Percentiles rank a stretch among this genome's conserved stretches.
phyloP scores from a whole-genome alignment of 345 rosid species.

The Arabidopsis suecica region DNA sequence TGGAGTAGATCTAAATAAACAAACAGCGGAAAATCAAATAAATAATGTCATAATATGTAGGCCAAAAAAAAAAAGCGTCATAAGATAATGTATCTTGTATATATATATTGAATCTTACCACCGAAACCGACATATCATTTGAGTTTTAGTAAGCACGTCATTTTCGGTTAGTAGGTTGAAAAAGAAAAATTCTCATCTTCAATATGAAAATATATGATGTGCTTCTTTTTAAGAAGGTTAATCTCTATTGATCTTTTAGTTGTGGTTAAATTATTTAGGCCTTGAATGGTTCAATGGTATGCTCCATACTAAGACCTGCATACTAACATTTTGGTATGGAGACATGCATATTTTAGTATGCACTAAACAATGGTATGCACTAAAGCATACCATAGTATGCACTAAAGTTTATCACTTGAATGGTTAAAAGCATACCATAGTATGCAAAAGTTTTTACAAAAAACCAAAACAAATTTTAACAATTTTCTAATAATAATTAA shows the following conservation, averaged over 20 bases:
- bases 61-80: background rate
- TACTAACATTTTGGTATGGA: no score
- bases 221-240: background rate
- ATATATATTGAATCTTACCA: constrained; percentile 8
- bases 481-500: no score
- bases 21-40: background rate
- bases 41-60: background rate
- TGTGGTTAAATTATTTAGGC: background rate
- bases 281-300: no score
- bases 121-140: constrained; percentile 1
- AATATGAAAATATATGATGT: background rate
- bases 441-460: no score
- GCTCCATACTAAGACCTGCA: no score
- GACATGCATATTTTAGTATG: no score
- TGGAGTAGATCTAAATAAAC: background rate
- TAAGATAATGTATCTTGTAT: background rate
- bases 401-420: no score
- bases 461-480: no score
- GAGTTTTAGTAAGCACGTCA: background rate
- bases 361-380: no score
- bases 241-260: background rate
- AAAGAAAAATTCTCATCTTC: constrained; percentile 15
- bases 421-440: no score
- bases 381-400: no score
- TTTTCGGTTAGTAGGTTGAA: constrained; percentile 1